Base-by-base conservation (phyloP, 345 rosid genomes). In the Euphorbia lathyris region DNA sequence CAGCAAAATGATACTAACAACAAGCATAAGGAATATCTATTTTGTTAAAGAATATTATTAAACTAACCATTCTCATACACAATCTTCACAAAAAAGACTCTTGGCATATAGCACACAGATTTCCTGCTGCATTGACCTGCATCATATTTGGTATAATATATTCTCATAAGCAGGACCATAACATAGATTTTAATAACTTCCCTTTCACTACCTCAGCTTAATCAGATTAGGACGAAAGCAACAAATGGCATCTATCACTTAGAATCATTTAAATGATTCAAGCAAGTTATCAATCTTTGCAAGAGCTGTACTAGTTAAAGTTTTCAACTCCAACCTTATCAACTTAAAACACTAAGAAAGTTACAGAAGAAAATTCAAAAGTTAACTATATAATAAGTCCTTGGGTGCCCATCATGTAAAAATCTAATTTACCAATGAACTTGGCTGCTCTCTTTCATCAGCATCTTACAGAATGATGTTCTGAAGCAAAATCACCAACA, bases 51-150 rank as follows among this genome's bases (percentile, higher is more conserved):
- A 11, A 25, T 48, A 63, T 25, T 3, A 34, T n/a, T 30, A 17
- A 17, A 76, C 92, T 82, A 71, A 94, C 99, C 99, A 96, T 70
- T 96, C 99, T 7, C 98, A 90, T 42, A 90, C 99, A 73, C 98
- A 92, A 74, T 96, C 99, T 84, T 96, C 98, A 30, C 99, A 96
- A 73, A 96, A 96, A 62, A 96, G 83, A 85, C 79, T 92, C 98
- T 85, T 92, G 99, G 83, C 99, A 95, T 58, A 92, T 95, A 69
- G 98, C 98, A 71, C 98, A 95, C 50, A 92, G 72, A 81, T 95
- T 98, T 45, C 99, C 98, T 20, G 91, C 98, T 42, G 95, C 94
- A 80, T 76, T 90, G 61, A 96, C 98, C 98, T 92, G 84, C 85
- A 82, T 66, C 52, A 73, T 36, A 80, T 45, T 47, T 38, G 45